These are phyloP conservation scores for Polygonum maritimum DNA, from an alignment of 148 eudicot genomes.

Conservation along the genomic window DNA sequence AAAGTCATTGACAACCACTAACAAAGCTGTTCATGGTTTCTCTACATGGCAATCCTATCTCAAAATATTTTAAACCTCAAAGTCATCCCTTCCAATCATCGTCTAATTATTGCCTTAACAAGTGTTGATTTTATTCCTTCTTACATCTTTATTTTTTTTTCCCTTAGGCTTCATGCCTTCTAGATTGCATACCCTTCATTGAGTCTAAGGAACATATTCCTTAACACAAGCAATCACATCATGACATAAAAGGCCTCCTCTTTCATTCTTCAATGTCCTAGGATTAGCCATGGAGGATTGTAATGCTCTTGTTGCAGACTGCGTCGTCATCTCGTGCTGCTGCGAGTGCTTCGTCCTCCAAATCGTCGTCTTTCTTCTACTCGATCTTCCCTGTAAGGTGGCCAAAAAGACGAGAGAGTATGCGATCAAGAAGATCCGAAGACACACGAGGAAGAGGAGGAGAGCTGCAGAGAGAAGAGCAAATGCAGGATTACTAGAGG, in stretches of 20 bases:
- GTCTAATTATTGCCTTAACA: neutral
- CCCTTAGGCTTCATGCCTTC: slow-evolving; percentile 19
- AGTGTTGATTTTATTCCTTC: neutral
- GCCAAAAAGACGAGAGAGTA: slow-evolving; percentile 32
- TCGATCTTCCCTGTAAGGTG: slow-evolving; percentile 46
- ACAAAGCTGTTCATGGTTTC: slow-evolving; percentile 2
- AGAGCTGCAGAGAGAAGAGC: neutral
- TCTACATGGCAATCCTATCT: slow-evolving; percentile 2
- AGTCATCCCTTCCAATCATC: slow-evolving; percentile 5
- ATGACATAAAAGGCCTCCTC: slow-evolving; percentile 23
- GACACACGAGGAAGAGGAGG: slow-evolving; percentile 15
- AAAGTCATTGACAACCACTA: slow-evolving; percentile 7
- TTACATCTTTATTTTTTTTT: neutral
- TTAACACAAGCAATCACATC: slow-evolving; percentile 20
- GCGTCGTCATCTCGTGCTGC: slow-evolving; percentile 74
- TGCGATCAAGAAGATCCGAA: slow-evolving; percentile 32
- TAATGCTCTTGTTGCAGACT: slow-evolving; percentile 50
- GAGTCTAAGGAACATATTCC: slow-evolving; percentile 34
- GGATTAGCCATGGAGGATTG: slow-evolving; percentile 46
- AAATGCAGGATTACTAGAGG: neutral
- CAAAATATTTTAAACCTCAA: neutral
- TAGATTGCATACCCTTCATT: slow-evolving; percentile 22
- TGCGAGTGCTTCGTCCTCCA: slow-evolving; percentile 74
- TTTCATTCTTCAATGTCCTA: slow-evolving; percentile 1
- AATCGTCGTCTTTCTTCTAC: slow-evolving; percentile 38